Base-by-base conservation (phyloP, 2,329 filamentous ascomycete genomes). In the Arthroderma sp. region DNA sequence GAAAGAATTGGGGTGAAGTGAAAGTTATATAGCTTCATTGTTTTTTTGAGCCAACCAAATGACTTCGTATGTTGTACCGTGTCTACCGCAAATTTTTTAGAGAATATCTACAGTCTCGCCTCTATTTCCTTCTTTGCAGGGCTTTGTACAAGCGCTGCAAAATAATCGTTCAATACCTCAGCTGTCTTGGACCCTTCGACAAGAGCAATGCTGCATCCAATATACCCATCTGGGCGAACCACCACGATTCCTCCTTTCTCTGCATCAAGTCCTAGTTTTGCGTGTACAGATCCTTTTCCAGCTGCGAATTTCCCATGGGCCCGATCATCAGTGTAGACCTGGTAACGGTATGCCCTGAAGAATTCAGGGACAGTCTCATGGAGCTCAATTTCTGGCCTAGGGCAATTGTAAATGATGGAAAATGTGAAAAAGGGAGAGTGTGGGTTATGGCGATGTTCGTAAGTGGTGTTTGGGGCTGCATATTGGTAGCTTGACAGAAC, bases 301-400 rank as follows among this genome's bases (percentile, higher is more conserved):
- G 81, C 70, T 0, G 82, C 79, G 1, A 86, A 80, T 5, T 77
- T 71, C 37, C 74, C 69, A 58, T 91, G 84, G 68, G 77, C 80
- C 40, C 83, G 72, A 62, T 94, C 86, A 56, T 94, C 88, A 1
- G 86, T 83, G 56, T 94, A 94, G 32, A 94, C 71, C 55, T 91
- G 83, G 55, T 87, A 81, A 40, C 79, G 72, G 62, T 94, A 94
- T 44, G 84, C 73, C 4, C 75, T 78, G 46, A 95, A 71, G 2
- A 83, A 57, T 15, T 71, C 69, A 0, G 88, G 88, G 1, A 89
- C 72, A 52, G 86, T 74, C 32, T 72, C 66, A 1, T 28, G 30
- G 48, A 94, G 83, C 57, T 89, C 83, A 47, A 94, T 75, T n/a
- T 75, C 66, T 34, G 74, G 69, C 49, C 86, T 75, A 43, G 72